These are phyloP conservation scores for Leishmania major DNA, from an alignment of 208 protist genomes.

Conservation along the genomic window DNA sequence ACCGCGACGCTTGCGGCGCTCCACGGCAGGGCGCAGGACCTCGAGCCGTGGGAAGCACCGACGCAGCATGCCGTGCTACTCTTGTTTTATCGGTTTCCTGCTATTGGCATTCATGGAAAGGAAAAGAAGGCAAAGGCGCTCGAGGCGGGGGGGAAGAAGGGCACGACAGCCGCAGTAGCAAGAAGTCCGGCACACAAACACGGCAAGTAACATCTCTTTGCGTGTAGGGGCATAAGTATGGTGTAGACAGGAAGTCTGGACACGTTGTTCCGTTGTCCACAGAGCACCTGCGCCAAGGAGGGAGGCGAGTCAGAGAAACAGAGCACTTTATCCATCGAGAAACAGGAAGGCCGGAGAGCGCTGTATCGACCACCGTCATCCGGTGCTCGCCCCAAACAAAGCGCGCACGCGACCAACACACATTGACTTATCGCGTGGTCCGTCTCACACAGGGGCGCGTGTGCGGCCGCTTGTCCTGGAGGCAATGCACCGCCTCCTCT, in stretches of 20 bases:
- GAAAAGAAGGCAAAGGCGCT: not conserved
- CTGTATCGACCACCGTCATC: not conserved
- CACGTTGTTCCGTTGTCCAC: not conserved
- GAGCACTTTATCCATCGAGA: not conserved
- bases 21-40: conserved; percentile 57
- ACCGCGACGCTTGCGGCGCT: conserved; percentile 53
- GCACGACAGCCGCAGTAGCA: not conserved
- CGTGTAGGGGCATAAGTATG: not conserved
- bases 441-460: not conserved
- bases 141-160: not conserved
- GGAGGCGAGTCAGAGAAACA: not conserved
- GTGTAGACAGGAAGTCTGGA: not conserved
- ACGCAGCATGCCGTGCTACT: conserved; percentile 28
- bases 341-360: not conserved
- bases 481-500: not conserved
- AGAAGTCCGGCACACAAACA: not conserved
- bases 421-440: not conserved
- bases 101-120: not conserved
- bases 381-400: not conserved
- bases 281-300: not conserved
- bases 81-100: not conserved
- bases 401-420: not conserved
- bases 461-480: not conserved
- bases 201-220: not conserved
- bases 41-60: conserved; percentile 17